Evolutionary conservation across 805 yeast species (phyloP).

Genomic region (Ogataea trehalophila): DNA sequence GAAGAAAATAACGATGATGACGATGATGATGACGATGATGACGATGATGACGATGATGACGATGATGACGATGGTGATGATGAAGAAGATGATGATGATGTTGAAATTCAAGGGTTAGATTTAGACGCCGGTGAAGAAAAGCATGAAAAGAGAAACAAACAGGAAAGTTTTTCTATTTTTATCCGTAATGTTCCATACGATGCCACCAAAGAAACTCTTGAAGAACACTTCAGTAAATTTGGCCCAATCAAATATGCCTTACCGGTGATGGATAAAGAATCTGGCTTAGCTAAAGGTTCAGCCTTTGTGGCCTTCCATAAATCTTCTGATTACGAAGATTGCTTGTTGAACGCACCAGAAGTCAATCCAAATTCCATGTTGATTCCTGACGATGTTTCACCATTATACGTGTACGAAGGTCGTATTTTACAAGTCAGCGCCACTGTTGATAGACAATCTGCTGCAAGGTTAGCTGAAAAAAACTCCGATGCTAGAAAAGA

Average conservation of each 20-base stretch:
- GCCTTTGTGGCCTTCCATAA: conserved; percentile 86
- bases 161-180: conserved; percentile 70
- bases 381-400: conserved; percentile 88
- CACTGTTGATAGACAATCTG: conserved; percentile 84
- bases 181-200: conserved; percentile 94
- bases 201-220: conserved; percentile 74
- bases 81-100: conserved; percentile 28
- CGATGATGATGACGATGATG: conserved; percentile 28
- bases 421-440: conserved; percentile 79
- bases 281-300: conserved; percentile 88
- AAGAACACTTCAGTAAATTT: conserved; percentile 73
- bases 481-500: conserved; percentile 71
- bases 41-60: conserved; percentile 18
- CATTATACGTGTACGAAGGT: conserved; percentile 87
- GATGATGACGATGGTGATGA: conserved; percentile 27
- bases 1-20: conserved; percentile 26
- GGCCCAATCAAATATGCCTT: conserved; percentile 90
- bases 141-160: conserved; percentile 44
- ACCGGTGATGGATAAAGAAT: conserved; percentile 81
- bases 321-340: conserved; percentile 57
- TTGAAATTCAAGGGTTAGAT: background rate
- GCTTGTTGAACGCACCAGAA: conserved; percentile 76
- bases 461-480: conserved; percentile 65
- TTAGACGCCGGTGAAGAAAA: conserved; percentile 17
- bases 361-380: conserved; percentile 56